Base-by-base conservation (phyloP, 176 grass and related monocot genomes). In the Secale cereale region DNA sequence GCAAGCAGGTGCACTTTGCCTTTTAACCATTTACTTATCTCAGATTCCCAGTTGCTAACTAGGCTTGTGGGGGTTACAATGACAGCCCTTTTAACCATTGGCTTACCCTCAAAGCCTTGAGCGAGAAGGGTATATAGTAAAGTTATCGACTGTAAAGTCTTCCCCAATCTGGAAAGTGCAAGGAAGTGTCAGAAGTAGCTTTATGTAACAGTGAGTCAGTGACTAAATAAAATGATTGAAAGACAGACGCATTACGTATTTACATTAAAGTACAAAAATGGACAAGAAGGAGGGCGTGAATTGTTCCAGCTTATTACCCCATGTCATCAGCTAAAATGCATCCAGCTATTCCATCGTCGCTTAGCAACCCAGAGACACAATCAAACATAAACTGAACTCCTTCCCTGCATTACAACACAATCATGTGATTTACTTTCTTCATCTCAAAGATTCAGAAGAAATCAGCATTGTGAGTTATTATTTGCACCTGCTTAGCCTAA, bases 251-350 rank as follows among this genome's bases (percentile, higher is more conserved):
- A 59, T 80, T 43, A 41, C 10, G 43, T 54, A 68, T 67, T 60
- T 85, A 74, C 27, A 48, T 59, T 16, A 27, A 77, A 46, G 26
- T 59, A 74, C 14, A 73, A 19, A 54, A 78, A 64, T 83, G 40
- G 27, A 66, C 46, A 76, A 82, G 50, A 37, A 27, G 57, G 20
- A 64, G 43, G 23, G 41, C 36, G 17, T 45, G 33, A 79, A 62
- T 64, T 32, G 28, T 59, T 45, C 60, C 54, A 86, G 81, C 6
- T 80, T 66, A 62, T 90, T 99, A 96, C 93, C 97, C 97, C 97
- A 99, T 99, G 86, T 99, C 93, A 88, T 99, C 97, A 78, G 97
- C 97, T 87, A 94, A 91, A 89, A 99, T 99, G 88, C 97, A 99
- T 66, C 97, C 97, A 76, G 86, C 87, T 15, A 99, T 94, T 76